Conservation (phyloP, 805 yeast species). For the Ogataea methanolica region DNA sequence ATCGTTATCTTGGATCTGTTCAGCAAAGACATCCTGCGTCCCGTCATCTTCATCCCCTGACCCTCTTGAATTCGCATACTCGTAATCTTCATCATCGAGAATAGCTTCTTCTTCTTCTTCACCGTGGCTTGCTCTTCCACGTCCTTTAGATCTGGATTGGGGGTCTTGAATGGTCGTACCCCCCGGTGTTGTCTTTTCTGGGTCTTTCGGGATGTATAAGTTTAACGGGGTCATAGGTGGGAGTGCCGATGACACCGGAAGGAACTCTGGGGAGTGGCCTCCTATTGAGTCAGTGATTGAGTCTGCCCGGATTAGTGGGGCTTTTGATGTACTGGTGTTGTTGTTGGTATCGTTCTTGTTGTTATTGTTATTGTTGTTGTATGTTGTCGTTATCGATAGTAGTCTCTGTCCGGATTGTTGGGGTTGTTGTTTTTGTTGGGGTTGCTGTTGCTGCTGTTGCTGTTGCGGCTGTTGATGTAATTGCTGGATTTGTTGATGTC, state of each 20-base stretch:
- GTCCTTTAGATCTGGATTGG: not conserved
- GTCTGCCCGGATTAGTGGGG: conserved; percentile 16
- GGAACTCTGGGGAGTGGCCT: conserved; percentile 31
- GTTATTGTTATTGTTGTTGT: conserved; percentile 2
- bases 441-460: conserved; percentile 2
- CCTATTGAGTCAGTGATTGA: conserved; percentile 25
- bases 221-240: conserved; percentile 36
- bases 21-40: conserved; percentile 16
- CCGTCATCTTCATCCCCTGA: conserved; percentile 10
- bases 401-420: not conserved
- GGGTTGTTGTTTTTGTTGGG: conserved; percentile 1
- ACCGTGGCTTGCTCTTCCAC: no score
- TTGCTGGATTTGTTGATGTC: conserved; percentile 13
- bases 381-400: conserved; percentile 1
- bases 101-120: conserved; percentile 10
- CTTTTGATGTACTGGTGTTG: not conserved
- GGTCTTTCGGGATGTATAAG: conserved; percentile 22
- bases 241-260: conserved; percentile 30
- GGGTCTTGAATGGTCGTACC: no score
- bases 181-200: conserved; percentile 3
- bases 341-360: not conserved
- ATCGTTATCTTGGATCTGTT: conserved; percentile 19
- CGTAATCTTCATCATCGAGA: conserved; percentile 16
- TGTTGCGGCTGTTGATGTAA: conserved; percentile 16
- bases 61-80: conserved; percentile 1